Evolutionary conservation across 2,329 filamentous ascomycete species (phyloP).

Genomic region (Ophiostoma himal-ulmi): DNA sequence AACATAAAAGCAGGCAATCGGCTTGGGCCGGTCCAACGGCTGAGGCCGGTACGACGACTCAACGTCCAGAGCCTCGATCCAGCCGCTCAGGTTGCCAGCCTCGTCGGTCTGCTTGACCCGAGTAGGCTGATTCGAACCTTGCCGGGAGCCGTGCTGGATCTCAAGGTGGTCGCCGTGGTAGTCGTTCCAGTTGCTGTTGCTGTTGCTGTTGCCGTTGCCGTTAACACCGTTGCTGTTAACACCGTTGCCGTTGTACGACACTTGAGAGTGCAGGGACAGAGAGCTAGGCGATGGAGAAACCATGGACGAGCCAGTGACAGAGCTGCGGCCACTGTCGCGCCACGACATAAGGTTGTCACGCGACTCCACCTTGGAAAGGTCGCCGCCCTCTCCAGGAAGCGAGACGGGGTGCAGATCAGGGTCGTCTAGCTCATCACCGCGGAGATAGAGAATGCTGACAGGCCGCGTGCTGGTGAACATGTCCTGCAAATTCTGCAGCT

Average conservation of each 20-base stretch:
- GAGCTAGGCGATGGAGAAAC: conserved; percentile 63
- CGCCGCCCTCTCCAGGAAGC: conserved; percentile 63
- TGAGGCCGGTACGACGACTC: conserved; percentile 79
- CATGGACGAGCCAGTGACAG: conserved; percentile 55
- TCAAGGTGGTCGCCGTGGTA: conserved; percentile 20
- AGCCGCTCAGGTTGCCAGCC: conserved; percentile 64
- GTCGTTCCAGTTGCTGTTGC: conserved; percentile 22
- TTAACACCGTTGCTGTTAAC: background rate
- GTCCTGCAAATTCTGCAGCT: conserved; percentile 71
- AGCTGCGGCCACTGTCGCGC: conserved; percentile 50
- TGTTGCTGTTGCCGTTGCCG: conserved; percentile 4
- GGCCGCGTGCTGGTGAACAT: conserved; percentile 84
- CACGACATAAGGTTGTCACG: conserved; percentile 44
- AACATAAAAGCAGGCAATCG: conserved; percentile 85
- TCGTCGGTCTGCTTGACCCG: conserved; percentile 52
- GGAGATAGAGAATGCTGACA: conserved; percentile 70
- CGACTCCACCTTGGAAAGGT: conserved; percentile 50
- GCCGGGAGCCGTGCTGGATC: conserved; percentile 39
- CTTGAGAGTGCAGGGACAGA: conserved; percentile 55
- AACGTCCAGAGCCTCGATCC: conserved; percentile 89
- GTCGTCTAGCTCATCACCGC: conserved; percentile 71
- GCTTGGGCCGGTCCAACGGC: conserved; percentile 59
- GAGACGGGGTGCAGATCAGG: conserved; percentile 72
- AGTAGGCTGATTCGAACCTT: conserved; percentile 49
- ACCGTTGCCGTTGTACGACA: conserved; percentile 42